phyloP scores from a whole-genome alignment of 257 asterid genomes.

The Solanum arcanum region DNA sequence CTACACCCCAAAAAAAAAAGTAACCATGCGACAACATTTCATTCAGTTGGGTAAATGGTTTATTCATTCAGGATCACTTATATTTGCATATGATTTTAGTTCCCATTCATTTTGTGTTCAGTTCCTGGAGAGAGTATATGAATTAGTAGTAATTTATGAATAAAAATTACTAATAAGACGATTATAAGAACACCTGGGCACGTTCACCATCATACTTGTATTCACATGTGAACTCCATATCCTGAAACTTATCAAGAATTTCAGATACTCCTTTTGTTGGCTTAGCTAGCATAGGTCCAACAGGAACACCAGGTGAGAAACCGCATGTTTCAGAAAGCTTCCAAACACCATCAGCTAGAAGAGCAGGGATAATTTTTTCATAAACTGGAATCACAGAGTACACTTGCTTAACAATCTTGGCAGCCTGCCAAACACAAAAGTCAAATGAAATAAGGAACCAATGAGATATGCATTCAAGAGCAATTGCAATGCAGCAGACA shows the following conservation, averaged over 20 bases:
- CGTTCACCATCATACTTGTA: constrained; percentile 99
- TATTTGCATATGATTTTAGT: neutral
- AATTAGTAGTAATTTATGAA: neutral
- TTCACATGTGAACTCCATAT: constrained; percentile 87
- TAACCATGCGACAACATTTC: neutral
- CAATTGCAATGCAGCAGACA: neutral
- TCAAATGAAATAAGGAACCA: neutral
- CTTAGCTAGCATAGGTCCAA: constrained; percentile 98
- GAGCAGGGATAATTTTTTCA: constrained; percentile 72
- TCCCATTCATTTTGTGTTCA: neutral
- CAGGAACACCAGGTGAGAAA: constrained; percentile 88
- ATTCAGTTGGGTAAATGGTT: neutral
- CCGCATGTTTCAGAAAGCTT: constrained; percentile 64
- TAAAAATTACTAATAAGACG: neutral
- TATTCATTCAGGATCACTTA: neutral
- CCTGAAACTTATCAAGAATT: constrained; percentile 87
- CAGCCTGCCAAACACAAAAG: constrained; percentile 51
- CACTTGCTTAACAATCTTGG: constrained; percentile 79
- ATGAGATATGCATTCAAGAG: neutral
- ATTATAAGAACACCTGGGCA: constrained; percentile 60
- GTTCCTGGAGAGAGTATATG: neutral
- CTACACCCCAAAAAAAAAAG: neutral
- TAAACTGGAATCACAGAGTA: constrained; percentile 88
- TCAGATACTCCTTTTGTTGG: constrained; percentile 94
- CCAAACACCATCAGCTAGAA: constrained; percentile 92